These are phyloP conservation scores for Westerdykella ornata DNA, from an alignment of 2,329 filamentous ascomycete species.

Conservation along the genomic window DNA sequence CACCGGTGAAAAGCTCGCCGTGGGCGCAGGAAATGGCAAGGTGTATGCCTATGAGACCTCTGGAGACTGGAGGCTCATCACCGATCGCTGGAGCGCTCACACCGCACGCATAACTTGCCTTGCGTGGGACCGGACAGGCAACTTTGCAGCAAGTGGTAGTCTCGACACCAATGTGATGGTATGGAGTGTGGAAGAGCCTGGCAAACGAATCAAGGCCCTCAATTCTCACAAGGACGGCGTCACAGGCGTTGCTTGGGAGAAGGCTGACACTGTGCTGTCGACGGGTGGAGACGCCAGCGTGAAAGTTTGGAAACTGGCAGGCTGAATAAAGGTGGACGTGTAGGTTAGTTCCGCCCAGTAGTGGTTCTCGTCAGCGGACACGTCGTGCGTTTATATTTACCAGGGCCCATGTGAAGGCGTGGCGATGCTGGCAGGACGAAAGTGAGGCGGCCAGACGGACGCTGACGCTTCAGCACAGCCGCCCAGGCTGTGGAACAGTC, in stretches of 20 bases:
- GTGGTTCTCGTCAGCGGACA: too few species aligned
- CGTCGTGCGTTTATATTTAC: too few species aligned
- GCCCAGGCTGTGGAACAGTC: too few species aligned
- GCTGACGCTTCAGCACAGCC: too few species aligned
- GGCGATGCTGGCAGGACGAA: too few species aligned
- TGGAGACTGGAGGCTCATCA: slow-evolving; percentile 62
- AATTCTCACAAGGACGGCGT: slow-evolving; percentile 97
- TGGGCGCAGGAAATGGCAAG: slow-evolving; percentile 77
- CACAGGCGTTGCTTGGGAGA: slow-evolving; percentile 76
- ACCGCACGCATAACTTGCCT: slow-evolving; percentile 61
- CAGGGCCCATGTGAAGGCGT: too few species aligned
- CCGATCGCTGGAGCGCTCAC: slow-evolving; percentile 71
- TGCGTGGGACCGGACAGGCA: slow-evolving; percentile 69
- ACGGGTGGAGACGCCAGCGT: slow-evolving; percentile 82
- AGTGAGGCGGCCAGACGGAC: too few species aligned
- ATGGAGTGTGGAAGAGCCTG: slow-evolving; percentile 80
- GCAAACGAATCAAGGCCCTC: slow-evolving; percentile 71
- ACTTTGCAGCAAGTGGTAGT: slow-evolving; percentile 74
- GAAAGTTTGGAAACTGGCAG: slow-evolving; percentile 65
- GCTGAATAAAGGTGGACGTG: slow-evolving; percentile 7
- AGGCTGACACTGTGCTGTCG: slow-evolving; percentile 60
- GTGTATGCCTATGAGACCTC: slow-evolving; percentile 70
- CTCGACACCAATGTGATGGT: slow-evolving; percentile 89
- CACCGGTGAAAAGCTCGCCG: slow-evolving; percentile 70
- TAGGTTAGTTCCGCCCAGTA: too few species aligned